These are phyloP conservation scores for Leccinellum luteum DNA, from an alignment of 768 basidiomycete genomes.

Conservation along the genomic window DNA sequence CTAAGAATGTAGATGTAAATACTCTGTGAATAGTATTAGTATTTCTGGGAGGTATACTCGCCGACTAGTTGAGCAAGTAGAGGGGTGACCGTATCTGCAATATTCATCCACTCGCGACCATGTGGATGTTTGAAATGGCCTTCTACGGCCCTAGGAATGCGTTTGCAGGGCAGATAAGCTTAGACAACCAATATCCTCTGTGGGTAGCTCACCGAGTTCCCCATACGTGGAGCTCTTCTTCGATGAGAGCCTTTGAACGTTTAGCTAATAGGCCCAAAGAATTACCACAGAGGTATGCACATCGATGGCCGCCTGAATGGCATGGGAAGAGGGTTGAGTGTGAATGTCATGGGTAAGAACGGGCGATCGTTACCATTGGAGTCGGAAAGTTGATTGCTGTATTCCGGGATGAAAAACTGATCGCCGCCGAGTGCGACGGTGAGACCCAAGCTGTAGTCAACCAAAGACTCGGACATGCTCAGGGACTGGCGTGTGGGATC, in stretches of 20 bases:
- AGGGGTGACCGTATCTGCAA: constrained; percentile 68
- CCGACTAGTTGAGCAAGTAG: constrained; percentile 82
- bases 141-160: constrained; percentile 62
- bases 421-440: constrained; percentile 39
- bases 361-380: constrained; percentile 36
- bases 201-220: constrained; percentile 51
- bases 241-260: constrained; percentile 64
- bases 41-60: constrained; percentile 34
- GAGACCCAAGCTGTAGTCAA: constrained; percentile 16
- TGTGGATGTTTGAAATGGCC: constrained; percentile 93
- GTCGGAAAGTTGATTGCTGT: constrained; percentile 40
- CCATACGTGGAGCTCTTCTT: constrained; percentile 88
- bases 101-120: constrained; percentile 77
- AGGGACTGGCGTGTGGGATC: background rate
- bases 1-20: constrained; percentile 40
- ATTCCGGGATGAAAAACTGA: constrained; percentile 57
- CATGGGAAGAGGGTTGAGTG: constrained; percentile 14
- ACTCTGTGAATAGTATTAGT: constrained; percentile 1
- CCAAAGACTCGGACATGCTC: constrained; percentile 18
- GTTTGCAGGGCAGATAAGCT: constrained; percentile 2
- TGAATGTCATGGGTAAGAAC: background rate
- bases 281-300: constrained; percentile 93
- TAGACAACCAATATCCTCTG: constrained; percentile 9
- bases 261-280: constrained; percentile 85
- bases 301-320: constrained; percentile 44